Base-by-base conservation (phyloP, 495 filamentous ascomycete genomes). In the Glutinoglossum americanum region DNA sequence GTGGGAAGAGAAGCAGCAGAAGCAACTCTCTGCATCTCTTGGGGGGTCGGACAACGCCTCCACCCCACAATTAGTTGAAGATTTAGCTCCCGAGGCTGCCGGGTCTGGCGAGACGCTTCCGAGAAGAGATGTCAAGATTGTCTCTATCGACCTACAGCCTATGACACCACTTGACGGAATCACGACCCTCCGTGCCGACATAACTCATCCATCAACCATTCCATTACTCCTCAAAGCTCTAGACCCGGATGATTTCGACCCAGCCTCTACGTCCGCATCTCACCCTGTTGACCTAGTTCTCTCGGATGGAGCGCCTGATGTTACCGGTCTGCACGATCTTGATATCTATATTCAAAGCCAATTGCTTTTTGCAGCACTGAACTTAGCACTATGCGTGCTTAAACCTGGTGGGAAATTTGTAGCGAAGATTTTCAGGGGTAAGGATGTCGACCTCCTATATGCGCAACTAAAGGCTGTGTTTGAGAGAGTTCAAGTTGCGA, bases 281-380 rank as follows among this genome's bases (percentile, higher is more conserved):
- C 80, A 88, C 57, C 86, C 81, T 0, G 88, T 94, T 25, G 88
- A 95, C 63, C 78, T 98, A 4, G 90, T 98, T 30, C 77, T 98
- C 56, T 92, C 85, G 54, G 92, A 98, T 62, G 92, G 92, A 39
- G 92, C 92, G 0, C 92, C 92, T 8, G 92, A 98, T 65, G 93
- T 97, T 39, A 98, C 92, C 0, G 92, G 92, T 25, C 73, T 98
- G 3, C 92, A 98, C 67, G 92, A 98, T 69, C 76, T 98, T 8
- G 92, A 98, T 68, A 96, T 96, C 63, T 97, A 97, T 67, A 84
- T 98, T 19, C 92, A 98, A 69, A 87, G 86, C 3, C 90, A 96
- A 69, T 79, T 98, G 21, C 83, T 98, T 55, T 94, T 89, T 66
- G 84, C 89, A 1, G 92, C 92, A 0, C 76, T 98, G 17, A 94